Evolutionary conservation across 129 eudicot species (phyloP).

Genomic region (Cynara cardunculus): DNA sequence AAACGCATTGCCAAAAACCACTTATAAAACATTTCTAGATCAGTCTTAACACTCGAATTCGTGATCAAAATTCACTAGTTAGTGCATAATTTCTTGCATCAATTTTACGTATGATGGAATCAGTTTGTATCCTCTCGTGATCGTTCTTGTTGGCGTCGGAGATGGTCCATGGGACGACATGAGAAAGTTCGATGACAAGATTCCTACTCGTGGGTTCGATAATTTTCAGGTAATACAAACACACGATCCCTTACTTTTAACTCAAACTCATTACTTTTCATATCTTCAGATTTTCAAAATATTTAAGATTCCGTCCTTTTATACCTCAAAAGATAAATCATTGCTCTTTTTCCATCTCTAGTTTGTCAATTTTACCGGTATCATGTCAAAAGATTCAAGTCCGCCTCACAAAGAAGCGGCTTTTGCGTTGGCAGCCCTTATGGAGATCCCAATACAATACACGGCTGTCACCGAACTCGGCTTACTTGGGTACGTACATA

Average conservation of each 20-base stretch:
- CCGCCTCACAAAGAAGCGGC: constrained; percentile 61
- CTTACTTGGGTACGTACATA: constrained; percentile 58
- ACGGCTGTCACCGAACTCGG: constrained; percentile 51
- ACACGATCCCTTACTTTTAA: background rate
- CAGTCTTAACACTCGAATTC: background rate
- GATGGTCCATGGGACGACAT: constrained; percentile 95
- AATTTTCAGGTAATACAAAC: constrained; percentile 56
- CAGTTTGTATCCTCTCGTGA: constrained; percentile 65
- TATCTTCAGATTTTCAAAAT: background rate
- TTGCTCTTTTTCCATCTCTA: constrained; percentile 22
- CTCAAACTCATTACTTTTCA: background rate
- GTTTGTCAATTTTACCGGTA: constrained; percentile 74
- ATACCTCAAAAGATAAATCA: background rate
- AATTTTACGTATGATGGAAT: background rate
- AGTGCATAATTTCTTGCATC: background rate
- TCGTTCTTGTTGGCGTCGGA: constrained; percentile 78
- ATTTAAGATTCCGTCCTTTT: no score
- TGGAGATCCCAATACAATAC: constrained; percentile 83
- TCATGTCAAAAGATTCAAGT: constrained; percentile 52
- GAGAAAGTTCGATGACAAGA: constrained; percentile 70
- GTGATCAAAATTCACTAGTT: background rate
- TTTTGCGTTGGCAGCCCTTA: constrained; percentile 81
- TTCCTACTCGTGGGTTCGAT: constrained; percentile 72
- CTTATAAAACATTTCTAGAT: background rate
- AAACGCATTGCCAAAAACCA: no score